Percentiles rank a stretch among this genome's conserved stretches.
These are phyloP conservation scores for Skeletonema costatum DNA, from an alignment of 108 stramenopile species.

Conservation along the genomic window DNA sequence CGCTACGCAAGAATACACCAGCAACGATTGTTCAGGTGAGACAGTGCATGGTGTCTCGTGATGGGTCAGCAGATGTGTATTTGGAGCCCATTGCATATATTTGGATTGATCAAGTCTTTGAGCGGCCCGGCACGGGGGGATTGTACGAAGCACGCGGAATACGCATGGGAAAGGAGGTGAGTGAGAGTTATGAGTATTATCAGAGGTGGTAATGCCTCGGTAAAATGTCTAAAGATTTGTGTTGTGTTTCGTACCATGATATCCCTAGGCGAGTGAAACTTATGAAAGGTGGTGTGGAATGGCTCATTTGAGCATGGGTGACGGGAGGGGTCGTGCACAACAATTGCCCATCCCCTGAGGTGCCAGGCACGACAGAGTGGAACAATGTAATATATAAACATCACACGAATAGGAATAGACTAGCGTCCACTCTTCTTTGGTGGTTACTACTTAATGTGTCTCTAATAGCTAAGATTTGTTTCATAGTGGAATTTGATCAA, in stretches of 20 bases:
- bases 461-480: no score
- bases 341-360: conserved; percentile 48
- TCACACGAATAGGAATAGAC: no score
- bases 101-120: conserved; percentile 60
- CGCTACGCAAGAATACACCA: conserved; percentile 31
- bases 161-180: conserved; percentile 51
- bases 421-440: no score
- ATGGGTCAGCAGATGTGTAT: conserved; percentile 71
- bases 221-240: not conserved
- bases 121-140: conserved; percentile 49
- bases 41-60: conserved; percentile 38
- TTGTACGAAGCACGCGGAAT: conserved; percentile 59
- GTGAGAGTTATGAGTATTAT: conserved; percentile 22
- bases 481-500: no score
- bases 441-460: no score
- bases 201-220: not conserved
- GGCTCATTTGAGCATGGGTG: conserved; percentile 30
- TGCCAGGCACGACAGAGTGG: not conserved
- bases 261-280: conserved; percentile 5
- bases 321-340: conserved; percentile 39
- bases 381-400: no score
- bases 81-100: conserved; percentile 57
- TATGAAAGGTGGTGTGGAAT: conserved; percentile 40
- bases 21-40: conserved; percentile 66
- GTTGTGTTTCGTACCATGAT: not conserved